These are phyloP conservation scores for Dothideomycetidae sp. DNA, from an alignment of 2,329 filamentous ascomycete genomes.

Conservation along the genomic window DNA sequence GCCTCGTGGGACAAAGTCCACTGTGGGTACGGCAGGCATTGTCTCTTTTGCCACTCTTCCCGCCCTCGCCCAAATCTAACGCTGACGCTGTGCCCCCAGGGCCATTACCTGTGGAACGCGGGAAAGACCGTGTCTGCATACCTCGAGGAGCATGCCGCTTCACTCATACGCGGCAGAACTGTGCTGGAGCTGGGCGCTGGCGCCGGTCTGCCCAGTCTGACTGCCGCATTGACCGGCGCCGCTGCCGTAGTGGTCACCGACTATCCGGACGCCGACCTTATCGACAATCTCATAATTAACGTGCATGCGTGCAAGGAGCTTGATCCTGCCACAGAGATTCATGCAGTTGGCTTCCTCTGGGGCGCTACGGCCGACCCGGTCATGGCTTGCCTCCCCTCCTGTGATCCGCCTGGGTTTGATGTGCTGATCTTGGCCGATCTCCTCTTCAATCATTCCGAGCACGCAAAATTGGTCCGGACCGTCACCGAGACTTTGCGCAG, in stretches of 20 bases:
- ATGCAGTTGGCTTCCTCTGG: slow-evolving; percentile 62
- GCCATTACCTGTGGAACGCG: slow-evolving; percentile 84
- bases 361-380: slow-evolving; percentile 50
- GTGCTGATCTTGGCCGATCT: slow-evolving; percentile 76
- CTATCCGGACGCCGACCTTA: slow-evolving; percentile 72
- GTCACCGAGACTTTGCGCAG: slow-evolving; percentile 52
- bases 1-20: slow-evolving; percentile 74
- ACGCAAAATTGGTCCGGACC: slow-evolving; percentile 59
- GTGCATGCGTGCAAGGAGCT: slow-evolving; percentile 43
- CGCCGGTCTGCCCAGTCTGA: slow-evolving; percentile 60
- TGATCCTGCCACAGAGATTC: slow-evolving; percentile 23
- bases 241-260: slow-evolving; percentile 61
- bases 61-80: slow-evolving; percentile 3
- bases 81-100: slow-evolving; percentile 29
- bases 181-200: slow-evolving; percentile 83
- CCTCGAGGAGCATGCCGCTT: slow-evolving; percentile 52
- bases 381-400: slow-evolving; percentile 40
- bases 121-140: slow-evolving; percentile 63
- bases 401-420: slow-evolving; percentile 45
- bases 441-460: slow-evolving; percentile 82
- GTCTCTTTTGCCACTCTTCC: no score
- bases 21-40: slow-evolving; percentile 62
- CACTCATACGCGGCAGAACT: slow-evolving; percentile 49
- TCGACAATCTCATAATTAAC: slow-evolving; percentile 66
- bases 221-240: slow-evolving; percentile 61